Evolutionary conservation across 2,329 filamentous ascomycete genomes (phyloP), one percentile per base, ranked within the genome.

Genomic region (Akanthomyces lecanii): DNA sequence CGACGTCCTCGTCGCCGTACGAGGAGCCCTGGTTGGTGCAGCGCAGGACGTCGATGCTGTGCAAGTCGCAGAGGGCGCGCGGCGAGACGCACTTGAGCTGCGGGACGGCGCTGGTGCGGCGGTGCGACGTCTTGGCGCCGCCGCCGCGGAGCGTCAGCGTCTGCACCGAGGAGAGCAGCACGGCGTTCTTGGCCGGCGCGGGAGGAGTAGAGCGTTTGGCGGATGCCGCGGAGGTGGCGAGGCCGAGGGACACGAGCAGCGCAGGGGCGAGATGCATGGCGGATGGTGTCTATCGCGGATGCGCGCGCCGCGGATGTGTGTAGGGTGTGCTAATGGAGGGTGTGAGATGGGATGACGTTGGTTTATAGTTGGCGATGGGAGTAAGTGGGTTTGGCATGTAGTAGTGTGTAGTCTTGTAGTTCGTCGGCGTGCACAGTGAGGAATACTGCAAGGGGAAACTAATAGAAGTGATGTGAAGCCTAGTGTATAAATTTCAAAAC

Each of bases 11-110:
- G 50, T 79, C 74, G 66, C 86, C 85, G 79, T 97, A 97, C 65
- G 89, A 89, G 36, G 85, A 80, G 65, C 94, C 95, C 65, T 89
- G 83, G 78, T 98, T 98, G 66, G 84, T 89, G 82, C 94, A 99
- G 70, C 92, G 91, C 89, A 98, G 91, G 14, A 89, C 79, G 68
- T 96, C 90, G 65, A 96, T 78, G 30, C 85, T 78, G 79, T 94
- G 89, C 62, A 94, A 82, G 45, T 82, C 75, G 79, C 88, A 90
- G 63, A 89, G 75, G 60, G 81, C 79, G 10, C 78, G 82, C 60
- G 86, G 82, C 33, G 90, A 91, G 62, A 89, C 77, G 78, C 94
- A 97, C 70, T 81, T 84, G 16, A 97, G 83, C 78, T 96, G 89
- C 0, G 92, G 92, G 53, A 94, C 84, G 28, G 94, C 79, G 25